Evolutionary conservation across 2,329 filamentous ascomycete species (phyloP).

Genomic region (Scleromitrula shiraiana): DNA sequence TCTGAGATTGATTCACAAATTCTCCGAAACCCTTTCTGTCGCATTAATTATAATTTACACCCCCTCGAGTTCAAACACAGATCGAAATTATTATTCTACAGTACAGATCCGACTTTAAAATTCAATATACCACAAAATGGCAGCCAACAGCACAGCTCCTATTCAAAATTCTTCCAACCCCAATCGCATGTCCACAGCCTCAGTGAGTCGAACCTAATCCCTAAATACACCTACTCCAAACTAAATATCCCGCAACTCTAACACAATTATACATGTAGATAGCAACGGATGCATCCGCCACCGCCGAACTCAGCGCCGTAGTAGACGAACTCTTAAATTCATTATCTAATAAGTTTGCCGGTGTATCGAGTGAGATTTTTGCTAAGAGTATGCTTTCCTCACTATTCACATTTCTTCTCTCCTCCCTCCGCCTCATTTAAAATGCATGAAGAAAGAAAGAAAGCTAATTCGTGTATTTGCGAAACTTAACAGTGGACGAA

Average conservation of each 20-base stretch:
- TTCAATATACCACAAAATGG: constrained; percentile 10
- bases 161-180: constrained; percentile 16
- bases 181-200: constrained; percentile 16
- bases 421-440: not conserved
- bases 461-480: not conserved
- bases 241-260: not conserved
- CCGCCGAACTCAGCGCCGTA: constrained; percentile 37
- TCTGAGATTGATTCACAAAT: no score
- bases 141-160: constrained; percentile 11
- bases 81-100: not conserved
- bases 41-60: no score
- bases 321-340: constrained; percentile 84
- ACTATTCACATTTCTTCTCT: not conserved
- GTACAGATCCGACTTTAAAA: no score
- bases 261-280: constrained; percentile 10
- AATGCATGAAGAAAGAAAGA: not conserved
- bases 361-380: constrained; percentile 79
- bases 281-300: constrained; percentile 22
- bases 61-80: not conserved
- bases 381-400: constrained; percentile 61
- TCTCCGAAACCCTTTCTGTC: no score
- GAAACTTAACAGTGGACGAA: constrained; percentile 69
- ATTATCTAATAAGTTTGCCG: constrained; percentile 76
- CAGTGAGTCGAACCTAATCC: constrained; percentile 10
- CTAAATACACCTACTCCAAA: not conserved